Base-by-base conservation (phyloP, 768 basidiomycete genomes). In the Rhodotorula diobovata region DNA sequence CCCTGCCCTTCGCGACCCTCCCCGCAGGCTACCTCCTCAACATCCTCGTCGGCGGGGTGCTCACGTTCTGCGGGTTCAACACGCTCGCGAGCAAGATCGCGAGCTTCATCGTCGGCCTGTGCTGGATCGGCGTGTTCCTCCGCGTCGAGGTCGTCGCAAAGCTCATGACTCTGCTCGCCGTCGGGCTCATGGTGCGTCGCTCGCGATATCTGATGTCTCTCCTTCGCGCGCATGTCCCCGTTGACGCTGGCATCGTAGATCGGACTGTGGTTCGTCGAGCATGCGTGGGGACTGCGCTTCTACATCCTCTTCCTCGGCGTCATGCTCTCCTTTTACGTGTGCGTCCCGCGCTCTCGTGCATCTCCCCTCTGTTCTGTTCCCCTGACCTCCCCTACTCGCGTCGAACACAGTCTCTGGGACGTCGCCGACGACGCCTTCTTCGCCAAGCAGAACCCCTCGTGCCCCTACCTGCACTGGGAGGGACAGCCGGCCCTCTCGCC, bases 11-110 rank as follows among this genome's bases (percentile, higher is more conserved):
- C 35, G 61, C 58, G 0, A 69, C 71, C 0, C 48, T 76, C 11
- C 67, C 70, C 7, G 4, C 39, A 2, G 73, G 76, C 0, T 76
- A 70, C 59, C 25, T 72, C 45, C 67, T 72, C 50, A 63, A 32
- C 34, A 73, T 76, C 56, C 2, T 76, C 18, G 34, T 72, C 21
- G 76, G 76, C 21, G 76, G 76, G 0, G 0, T 73, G 11, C 34
- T 76, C 0, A 70, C 67, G 1, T 75, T 73, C 48, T 68, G 66
- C 45, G 76, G 76, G 8, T 77, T 77, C 68, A 51, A 77, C 51
- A 76, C 72, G 28, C 57, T 75, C 32, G 76, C 76, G 55, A 63
- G 64, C 56, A 77, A 77, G 56, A 65, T 77, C 15, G 76, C 76
- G 1, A 63, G 59, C 39, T 75, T 75, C 56, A 63, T 71, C 41